Evolutionary conservation across 169 alveolate genomes (phyloP).

Genomic region (Babesia bigemina): DNA sequence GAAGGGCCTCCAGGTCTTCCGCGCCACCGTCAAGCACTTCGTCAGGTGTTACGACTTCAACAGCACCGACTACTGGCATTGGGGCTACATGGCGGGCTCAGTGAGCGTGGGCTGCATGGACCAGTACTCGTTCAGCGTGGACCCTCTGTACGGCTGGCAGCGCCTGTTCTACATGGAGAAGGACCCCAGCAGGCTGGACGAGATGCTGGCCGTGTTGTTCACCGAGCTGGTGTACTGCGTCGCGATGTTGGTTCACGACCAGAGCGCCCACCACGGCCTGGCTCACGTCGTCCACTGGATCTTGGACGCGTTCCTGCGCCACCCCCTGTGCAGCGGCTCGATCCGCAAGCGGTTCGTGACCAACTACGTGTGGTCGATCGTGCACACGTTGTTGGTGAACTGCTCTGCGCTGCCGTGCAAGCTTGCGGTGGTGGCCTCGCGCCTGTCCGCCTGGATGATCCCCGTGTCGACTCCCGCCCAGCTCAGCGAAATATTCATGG

Average conservation of each 20-base stretch:
- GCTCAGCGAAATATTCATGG: constrained; percentile 40
- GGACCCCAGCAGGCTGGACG: neutral
- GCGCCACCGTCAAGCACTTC: constrained; percentile 42
- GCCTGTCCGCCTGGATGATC: constrained; percentile 80
- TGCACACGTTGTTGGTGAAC: constrained; percentile 81
- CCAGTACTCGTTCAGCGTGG: constrained; percentile 62
- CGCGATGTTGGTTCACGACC: constrained; percentile 34
- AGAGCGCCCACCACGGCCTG: constrained; percentile 70
- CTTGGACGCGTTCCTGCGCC: constrained; percentile 83
- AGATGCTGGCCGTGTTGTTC: constrained; percentile 10
- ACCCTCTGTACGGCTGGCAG: constrained; percentile 75
- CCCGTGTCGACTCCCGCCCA: constrained; percentile 42
- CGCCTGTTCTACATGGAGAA: constrained; percentile 62
- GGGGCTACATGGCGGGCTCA: constrained; percentile 26
- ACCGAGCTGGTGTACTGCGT: constrained; percentile 59
- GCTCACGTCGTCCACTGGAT: constrained; percentile 87
- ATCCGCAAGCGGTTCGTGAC: constrained; percentile 75
- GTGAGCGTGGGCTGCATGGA: constrained; percentile 42
- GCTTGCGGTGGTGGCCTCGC: constrained; percentile 82
- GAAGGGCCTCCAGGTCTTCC: constrained; percentile 28
- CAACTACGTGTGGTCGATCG: constrained; percentile 73
- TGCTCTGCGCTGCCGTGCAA: constrained; percentile 85
- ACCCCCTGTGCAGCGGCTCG: constrained; percentile 86
- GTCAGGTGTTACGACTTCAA: constrained; percentile 28
- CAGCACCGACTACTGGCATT: constrained; percentile 55